Base-by-base conservation (phyloP, 164 flowering plant species). In the Pachysandra terminalis region DNA sequence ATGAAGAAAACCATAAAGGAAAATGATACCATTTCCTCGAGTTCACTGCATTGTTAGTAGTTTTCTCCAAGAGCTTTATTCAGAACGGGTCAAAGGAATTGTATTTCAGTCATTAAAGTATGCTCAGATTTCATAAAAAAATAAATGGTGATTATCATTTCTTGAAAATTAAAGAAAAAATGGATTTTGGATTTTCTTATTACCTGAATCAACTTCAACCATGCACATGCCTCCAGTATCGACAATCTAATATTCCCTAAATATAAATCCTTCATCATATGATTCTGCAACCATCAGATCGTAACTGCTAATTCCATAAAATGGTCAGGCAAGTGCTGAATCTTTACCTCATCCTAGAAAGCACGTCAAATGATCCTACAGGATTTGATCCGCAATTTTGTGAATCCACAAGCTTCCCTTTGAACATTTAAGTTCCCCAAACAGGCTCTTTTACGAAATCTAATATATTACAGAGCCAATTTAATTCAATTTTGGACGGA, bases 101-200 rank as follows among this genome's bases (percentile, higher is more conserved):
- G 51, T 45, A 10, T 45, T 45, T 5, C 51, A 10, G 1, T 1
- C 1, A 10, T 1, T 15, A 45, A 45, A 15, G 14, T 5, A 13
- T 10, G 10, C 51, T 45, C 16, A 15, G 10, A 5, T 45, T 45
- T 45, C 9, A 76, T 71, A 21, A 45, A 2, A 45, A 1, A 45
- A 45, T 5, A 45, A 45, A 45, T 45, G 51, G 51, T 45, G 51
- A 15, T 13, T 45, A 12, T 78, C 51, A 45, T 45, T 45, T 10
- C 84, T 53, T 78, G 68, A 17, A 54, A 69, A 59, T 80, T 40
- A 73, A 63, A 59, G 59, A 56, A 63, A 87, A 80, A 45, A 12
- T 15, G 16, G 37, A 7, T 3, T 32, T 32, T 15, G 14, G 16
- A 45, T 66, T 87, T 84, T 45, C 9, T 45, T 45, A 45, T 45